Conservation (phyloP, 2,329 filamentous ascomycete species). For the Colletotrichum gloeosporioides region DNA sequence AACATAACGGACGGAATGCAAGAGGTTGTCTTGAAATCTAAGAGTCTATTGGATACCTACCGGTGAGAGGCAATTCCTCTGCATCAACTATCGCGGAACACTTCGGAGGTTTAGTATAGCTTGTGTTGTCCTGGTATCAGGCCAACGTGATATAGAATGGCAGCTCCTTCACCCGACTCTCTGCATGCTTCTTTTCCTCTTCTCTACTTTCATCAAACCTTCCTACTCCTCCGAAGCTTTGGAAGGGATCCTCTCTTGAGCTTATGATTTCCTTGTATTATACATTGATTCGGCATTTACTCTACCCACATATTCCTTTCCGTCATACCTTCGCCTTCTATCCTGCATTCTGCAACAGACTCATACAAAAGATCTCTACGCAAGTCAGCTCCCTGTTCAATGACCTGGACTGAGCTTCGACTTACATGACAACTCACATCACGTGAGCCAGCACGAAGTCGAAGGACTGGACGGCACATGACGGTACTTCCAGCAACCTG, state of each 20-base stretch:
- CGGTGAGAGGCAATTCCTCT: neutral
- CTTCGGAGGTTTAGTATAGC: accelerated
- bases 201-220: too few species aligned
- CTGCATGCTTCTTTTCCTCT: neutral
- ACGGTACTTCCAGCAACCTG: neutral
- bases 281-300: neutral
- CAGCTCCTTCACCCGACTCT: neutral
- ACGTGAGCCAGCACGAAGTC: neutral
- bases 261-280: accelerated
- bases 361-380: neutral
- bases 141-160: neutral
- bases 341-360: accelerated
- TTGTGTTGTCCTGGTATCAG: neutral
- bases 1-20: too few species aligned
- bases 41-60: neutral
- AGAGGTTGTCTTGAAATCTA: too few species aligned
- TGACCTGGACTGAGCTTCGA: neutral
- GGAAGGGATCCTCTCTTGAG: neutral
- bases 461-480: neutral
- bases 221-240: too few species aligned
- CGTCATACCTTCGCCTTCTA: accelerated
- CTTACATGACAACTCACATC: neutral
- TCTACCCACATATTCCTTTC: neutral
- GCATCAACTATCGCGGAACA: neutral
- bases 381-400: too few species aligned